Evolutionary conservation across 1,284 basidiomycete genomes (phyloP), one percentile per base, ranked within the genome.

Genomic region (Phenoliferia sp.): DNA sequence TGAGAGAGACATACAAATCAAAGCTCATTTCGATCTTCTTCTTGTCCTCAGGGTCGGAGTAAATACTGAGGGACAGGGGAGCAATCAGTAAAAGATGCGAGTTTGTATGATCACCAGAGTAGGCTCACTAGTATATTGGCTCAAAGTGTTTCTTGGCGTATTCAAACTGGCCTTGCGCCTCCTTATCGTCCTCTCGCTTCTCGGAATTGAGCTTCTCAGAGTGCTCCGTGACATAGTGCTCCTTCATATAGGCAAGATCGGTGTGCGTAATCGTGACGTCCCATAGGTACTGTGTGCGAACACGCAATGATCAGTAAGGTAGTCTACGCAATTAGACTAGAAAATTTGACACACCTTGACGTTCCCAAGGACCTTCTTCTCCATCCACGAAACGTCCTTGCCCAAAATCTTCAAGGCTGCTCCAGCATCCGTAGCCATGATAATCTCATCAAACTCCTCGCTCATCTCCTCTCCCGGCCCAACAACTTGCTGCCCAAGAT

Each of bases 11-110:
- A 44, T 28, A 57, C 61, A 76, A 34, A 62, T 77, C 75, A 74
- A 86, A 86, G 73, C 82, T 84, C 86, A 87, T 87, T 76, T 87
- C 86, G 67, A 87, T 82, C 78, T 84, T 83, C 36, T 79, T 79
- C 67, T 81, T 83, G 75, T 86, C 85, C 48, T 80, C 73, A 2
- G 82, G 81, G 71, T 61, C 62, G 10, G 29, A 22, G 5, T 52
- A 16, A 9, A 56, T 54, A 22, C n/a, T n/a, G n/a, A n/a, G n/a
- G n/a, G n/a, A n/a, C n/a, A n/a, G n/a, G n/a, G n/a, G n/a, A n/a
- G n/a, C n/a, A n/a, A n/a, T n/a, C n/a, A n/a, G n/a, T n/a, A n/a
- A n/a, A n/a, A n/a, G n/a, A n/a, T n/a, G n/a, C n/a, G n/a, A n/a
- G n/a, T n/a, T n/a, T n/a, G n/a, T n/a, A n/a, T n/a, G n/a, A n/a